Conservation (phyloP, 257 asterid genomes). For the Solanum etuberosum region DNA sequence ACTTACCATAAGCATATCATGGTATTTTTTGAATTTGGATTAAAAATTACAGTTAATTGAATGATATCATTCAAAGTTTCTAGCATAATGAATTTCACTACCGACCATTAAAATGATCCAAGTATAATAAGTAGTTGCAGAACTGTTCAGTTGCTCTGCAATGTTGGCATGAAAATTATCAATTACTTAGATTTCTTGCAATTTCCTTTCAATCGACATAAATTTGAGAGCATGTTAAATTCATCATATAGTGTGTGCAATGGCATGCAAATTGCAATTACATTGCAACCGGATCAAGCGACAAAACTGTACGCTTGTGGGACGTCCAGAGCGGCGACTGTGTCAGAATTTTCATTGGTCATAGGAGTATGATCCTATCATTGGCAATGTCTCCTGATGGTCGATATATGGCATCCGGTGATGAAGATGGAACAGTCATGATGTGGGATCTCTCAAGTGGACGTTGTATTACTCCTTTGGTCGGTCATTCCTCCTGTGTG, state of each 20-base stretch:
- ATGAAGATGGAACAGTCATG: conserved; percentile 96
- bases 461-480: conserved; percentile 81
- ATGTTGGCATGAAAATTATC: background rate
- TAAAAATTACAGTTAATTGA: background rate
- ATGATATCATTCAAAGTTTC: background rate
- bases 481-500: conserved; percentile 87
- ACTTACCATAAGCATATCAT: background rate
- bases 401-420: conserved; percentile 98
- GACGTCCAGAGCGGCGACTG: conserved; percentile 96
- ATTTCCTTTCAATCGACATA: background rate
- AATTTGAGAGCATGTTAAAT: background rate
- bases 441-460: conserved; percentile 99
- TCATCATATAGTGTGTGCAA: conserved; percentile 59
- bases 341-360: conserved; percentile 90
- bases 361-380: conserved; percentile 77
- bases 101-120: background rate
- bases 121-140: background rate
- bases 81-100: background rate
- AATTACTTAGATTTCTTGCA: background rate
- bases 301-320: conserved; percentile 96
- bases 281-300: conserved; percentile 95
- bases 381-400: conserved; percentile 98
- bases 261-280: conserved; percentile 98
- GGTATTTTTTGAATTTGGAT: background rate
- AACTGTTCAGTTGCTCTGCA: background rate